These are phyloP conservation scores for Suillus bovinus DNA, from an alignment of 768 basidiomycete species.

Conservation along the genomic window DNA sequence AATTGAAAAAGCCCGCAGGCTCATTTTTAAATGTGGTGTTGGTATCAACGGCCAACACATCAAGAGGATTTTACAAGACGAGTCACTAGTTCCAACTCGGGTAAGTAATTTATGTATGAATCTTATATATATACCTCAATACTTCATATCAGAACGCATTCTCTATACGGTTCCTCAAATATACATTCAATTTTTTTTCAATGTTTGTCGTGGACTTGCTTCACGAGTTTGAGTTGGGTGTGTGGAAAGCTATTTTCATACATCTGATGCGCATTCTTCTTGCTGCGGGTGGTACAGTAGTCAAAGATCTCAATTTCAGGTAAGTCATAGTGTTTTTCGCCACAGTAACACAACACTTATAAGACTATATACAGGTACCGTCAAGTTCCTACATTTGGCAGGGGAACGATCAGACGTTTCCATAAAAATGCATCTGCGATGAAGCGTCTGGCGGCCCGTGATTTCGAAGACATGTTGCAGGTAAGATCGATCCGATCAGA, in stretches of 20 bases:
- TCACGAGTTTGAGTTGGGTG: slow-evolving; percentile 26
- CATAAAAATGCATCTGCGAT: slow-evolving; percentile 34
- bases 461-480: slow-evolving; percentile 43
- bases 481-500: slow-evolving; percentile 7
- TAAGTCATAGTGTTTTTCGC: not conserved
- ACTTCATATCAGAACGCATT: slow-evolving; percentile 37
- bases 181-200: slow-evolving; percentile 18
- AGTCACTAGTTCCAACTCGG: slow-evolving; percentile 18
- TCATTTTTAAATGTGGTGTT: not conserved
- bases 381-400: slow-evolving; percentile 33
- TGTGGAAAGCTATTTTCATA: slow-evolving; percentile 24
- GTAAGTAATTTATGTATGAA: slow-evolving; percentile 1
- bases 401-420: slow-evolving; percentile 33
- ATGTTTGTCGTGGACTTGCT: slow-evolving; percentile 22
- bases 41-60: not conserved
- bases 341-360: too few relatives aligned
- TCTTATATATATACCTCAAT: too few relatives aligned
- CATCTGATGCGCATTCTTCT: slow-evolving; percentile 27
- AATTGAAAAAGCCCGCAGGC: not conserved
- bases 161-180: slow-evolving; percentile 16
- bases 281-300: slow-evolving; percentile 4
- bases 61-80: slow-evolving; percentile 5
- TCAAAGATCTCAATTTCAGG: slow-evolving; percentile 20
- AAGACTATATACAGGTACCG: slow-evolving; percentile 29
- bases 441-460: slow-evolving; percentile 35